phyloP scores from a whole-genome alignment of 2,329 filamentous ascomycete species.

The Alternaria tenuissima region DNA sequence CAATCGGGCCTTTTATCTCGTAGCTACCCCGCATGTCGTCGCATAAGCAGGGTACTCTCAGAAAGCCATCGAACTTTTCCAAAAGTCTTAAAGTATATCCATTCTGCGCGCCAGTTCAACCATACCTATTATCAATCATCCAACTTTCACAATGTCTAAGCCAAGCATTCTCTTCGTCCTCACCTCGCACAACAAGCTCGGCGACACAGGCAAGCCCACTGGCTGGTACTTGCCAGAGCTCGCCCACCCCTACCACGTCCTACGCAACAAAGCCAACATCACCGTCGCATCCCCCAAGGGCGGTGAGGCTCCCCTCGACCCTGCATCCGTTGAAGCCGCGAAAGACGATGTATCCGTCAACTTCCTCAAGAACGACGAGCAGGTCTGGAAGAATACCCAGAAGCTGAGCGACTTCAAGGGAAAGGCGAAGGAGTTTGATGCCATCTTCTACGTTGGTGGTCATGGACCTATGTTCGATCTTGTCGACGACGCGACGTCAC shows the following conservation, averaged over 20 bases:
- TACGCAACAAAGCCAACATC: constrained; percentile 49
- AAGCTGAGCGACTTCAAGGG: constrained; percentile 66
- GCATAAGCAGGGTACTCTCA: neutral
- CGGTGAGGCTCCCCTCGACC: constrained; percentile 50
- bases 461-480: constrained; percentile 75
- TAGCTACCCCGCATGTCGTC: constrained; percentile 17
- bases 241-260: constrained; percentile 51
- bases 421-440: constrained; percentile 67
- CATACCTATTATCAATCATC: neutral
- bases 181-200: constrained; percentile 65
- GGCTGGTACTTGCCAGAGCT: constrained; percentile 71
- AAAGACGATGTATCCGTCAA: constrained; percentile 57
- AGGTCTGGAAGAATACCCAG: constrained; percentile 70
- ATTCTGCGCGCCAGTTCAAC: neutral
- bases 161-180: constrained; percentile 75
- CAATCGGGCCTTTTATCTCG: constrained; percentile 11
- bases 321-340: constrained; percentile 50
- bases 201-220: constrained; percentile 60
- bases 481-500: constrained; percentile 63
- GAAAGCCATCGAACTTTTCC: constrained; percentile 4
- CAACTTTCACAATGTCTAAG: constrained; percentile 19
- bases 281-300: constrained; percentile 52
- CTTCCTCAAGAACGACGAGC: constrained; percentile 61
- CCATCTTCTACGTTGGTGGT: constrained; percentile 67
- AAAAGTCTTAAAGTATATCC: neutral